These are phyloP conservation scores for Pythium coloratum DNA, from an alignment of 352 stramenopile genomes.

Conservation along the genomic window DNA sequence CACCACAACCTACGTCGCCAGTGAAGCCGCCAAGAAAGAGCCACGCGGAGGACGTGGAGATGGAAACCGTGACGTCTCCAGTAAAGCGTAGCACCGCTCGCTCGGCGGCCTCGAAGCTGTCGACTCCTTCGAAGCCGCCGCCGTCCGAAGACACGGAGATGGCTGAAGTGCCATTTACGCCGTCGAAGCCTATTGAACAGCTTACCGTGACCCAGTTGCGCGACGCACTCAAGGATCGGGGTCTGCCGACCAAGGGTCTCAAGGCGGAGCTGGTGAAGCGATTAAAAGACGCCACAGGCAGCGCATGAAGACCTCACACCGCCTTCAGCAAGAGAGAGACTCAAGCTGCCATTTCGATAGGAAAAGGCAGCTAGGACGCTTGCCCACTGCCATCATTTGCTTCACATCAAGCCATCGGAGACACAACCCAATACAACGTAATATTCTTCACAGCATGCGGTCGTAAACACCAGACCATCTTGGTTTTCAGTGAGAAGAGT, in stretches of 20 bases:
- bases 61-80: slow-evolving; percentile 14
- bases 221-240: slow-evolving; percentile 75
- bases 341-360: not conserved
- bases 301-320: slow-evolving; percentile 11
- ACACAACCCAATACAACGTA: slow-evolving; percentile 16
- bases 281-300: slow-evolving; percentile 63
- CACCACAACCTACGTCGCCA: slow-evolving; percentile 25
- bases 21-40: slow-evolving; percentile 12
- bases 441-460: slow-evolving; percentile 18
- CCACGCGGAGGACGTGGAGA: slow-evolving; percentile 12
- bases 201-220: slow-evolving; percentile 73
- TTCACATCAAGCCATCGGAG: not conserved
- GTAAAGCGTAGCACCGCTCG: slow-evolving; percentile 1
- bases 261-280: slow-evolving; percentile 83
- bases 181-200: slow-evolving; percentile 72
- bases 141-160: slow-evolving; percentile 52
- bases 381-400: not conserved
- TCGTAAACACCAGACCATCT: slow-evolving; percentile 7
- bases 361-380: not conserved
- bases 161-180: slow-evolving; percentile 58
- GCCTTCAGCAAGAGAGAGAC: not conserved
- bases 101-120: not conserved
- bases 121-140: slow-evolving; percentile 22
- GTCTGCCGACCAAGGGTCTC: slow-evolving; percentile 75
- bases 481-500: not conserved